Evolutionary conservation across 2,329 filamentous ascomycete genomes (phyloP).

Genomic region (Fusarium sp.): DNA sequence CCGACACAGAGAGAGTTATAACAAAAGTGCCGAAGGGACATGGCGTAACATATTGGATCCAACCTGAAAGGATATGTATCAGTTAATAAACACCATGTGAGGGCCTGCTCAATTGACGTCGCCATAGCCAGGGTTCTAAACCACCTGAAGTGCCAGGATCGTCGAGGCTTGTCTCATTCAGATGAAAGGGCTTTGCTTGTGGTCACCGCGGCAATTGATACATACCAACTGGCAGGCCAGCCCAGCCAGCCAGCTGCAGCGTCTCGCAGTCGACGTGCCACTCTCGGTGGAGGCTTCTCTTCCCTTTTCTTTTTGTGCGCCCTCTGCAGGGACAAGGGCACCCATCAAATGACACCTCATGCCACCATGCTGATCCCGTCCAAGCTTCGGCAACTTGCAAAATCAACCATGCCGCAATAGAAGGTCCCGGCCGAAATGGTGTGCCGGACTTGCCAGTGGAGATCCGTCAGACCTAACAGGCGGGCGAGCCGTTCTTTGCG

Average conservation of each 20-base stretch:
- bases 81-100: background rate
- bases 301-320: constrained; percentile 6
- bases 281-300: constrained; percentile 10
- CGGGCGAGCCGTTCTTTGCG: background rate
- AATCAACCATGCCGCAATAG: constrained; percentile 38
- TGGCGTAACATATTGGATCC: background rate
- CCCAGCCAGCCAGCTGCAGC: constrained; percentile 7
- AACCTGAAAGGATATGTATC: background rate
- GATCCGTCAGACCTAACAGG: background rate
- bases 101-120: background rate
- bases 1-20: background rate
- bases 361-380: constrained; percentile 20
- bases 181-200: background rate
- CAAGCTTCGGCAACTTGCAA: constrained; percentile 15
- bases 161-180: background rate
- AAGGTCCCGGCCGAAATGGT: constrained; percentile 40
- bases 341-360: constrained; percentile 33
- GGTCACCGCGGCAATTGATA: too few species aligned
- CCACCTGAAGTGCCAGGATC: background rate
- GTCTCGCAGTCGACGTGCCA: constrained; percentile 18
- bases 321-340: constrained; percentile 41
- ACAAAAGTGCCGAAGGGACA: background rate
- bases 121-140: background rate
- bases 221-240: too few species aligned
- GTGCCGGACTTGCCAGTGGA: constrained; percentile 23